These are phyloP conservation scores for Breviolum minutum DNA, from an alignment of 73 alveolate genomes.

Conservation along the genomic window DNA sequence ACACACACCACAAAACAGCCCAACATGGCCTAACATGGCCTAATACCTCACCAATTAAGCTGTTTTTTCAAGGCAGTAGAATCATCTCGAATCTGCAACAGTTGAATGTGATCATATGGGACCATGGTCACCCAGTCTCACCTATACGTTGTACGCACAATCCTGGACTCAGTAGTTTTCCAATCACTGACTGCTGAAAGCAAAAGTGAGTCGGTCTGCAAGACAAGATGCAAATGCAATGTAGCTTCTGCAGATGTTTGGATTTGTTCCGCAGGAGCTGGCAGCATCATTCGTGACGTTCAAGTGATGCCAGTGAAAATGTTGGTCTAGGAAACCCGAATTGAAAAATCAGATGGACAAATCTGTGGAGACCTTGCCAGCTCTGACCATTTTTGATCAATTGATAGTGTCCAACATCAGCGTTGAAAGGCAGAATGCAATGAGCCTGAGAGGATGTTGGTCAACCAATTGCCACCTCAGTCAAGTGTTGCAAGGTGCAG, in stretches of 20 bases:
- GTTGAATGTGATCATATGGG: no score
- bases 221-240: constrained; percentile 32
- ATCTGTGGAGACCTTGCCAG: neutral
- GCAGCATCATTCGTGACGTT: neutral
- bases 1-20: no score
- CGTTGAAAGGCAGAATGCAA: neutral
- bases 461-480: constrained; percentile 34
- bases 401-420: neutral
- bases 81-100: no score
- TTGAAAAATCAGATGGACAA: neutral
- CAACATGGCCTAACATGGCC: no score
- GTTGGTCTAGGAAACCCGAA: neutral
- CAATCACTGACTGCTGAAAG: neutral
- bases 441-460: constrained; percentile 41
- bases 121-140: no score
- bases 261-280: constrained; percentile 70
- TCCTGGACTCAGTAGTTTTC: no score
- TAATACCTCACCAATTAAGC: no score
- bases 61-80: no score
- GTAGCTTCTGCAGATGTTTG: constrained; percentile 75
- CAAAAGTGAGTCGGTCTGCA: neutral
- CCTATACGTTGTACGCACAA: no score
- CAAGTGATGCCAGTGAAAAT: neutral
- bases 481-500: neutral
- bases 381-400: neutral